Percentiles rank a stretch among this genome's conserved stretches.
Evolutionary conservation across 306 rosid genomes (phyloP).

Genomic region (Ormosia semicastrata): DNA sequence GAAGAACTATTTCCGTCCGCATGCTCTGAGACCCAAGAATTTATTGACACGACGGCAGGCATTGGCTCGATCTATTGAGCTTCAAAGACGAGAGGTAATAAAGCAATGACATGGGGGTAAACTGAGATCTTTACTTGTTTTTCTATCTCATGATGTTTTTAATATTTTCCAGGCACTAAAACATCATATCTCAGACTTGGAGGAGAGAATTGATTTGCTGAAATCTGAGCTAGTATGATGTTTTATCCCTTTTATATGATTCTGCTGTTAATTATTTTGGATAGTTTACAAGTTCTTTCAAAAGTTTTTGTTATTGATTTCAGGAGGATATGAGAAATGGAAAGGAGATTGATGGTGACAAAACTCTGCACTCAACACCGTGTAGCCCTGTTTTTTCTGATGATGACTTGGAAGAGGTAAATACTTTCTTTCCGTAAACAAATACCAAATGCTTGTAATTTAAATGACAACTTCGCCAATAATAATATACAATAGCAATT

Average conservation of each 20-base stretch:
- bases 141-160: conserved; percentile 23
- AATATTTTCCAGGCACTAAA: conserved; percentile 61
- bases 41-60: conserved; percentile 77
- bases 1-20: conserved; percentile 75
- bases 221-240: conserved; percentile 61
- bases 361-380: conserved; percentile 25
- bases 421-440: not conserved
- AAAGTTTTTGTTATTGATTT: conserved; percentile 27
- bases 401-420: conserved; percentile 56
- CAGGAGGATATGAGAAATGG: conserved; percentile 67
- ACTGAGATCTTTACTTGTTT: not conserved
- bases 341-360: conserved; percentile 37
- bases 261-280: conserved; percentile 15
- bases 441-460: conserved; percentile 1
- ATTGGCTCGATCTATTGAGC: conserved; percentile 77
- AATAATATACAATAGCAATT: not conserved
- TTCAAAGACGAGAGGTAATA: conserved; percentile 84
- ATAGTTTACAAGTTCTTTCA: not conserved
- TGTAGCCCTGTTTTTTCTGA: conserved; percentile 39
- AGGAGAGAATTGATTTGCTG: conserved; percentile 69
- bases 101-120: conserved; percentile 3
- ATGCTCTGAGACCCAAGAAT: conserved; percentile 63
- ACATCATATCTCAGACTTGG: conserved; percentile 67
- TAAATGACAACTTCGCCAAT: not conserved
- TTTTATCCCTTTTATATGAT: conserved; percentile 17